Evolutionary conservation across 2,329 filamentous ascomycete genomes (phyloP), one percentile per base, ranked within the genome.

Genomic region (Mollisia scopiformis): DNA sequence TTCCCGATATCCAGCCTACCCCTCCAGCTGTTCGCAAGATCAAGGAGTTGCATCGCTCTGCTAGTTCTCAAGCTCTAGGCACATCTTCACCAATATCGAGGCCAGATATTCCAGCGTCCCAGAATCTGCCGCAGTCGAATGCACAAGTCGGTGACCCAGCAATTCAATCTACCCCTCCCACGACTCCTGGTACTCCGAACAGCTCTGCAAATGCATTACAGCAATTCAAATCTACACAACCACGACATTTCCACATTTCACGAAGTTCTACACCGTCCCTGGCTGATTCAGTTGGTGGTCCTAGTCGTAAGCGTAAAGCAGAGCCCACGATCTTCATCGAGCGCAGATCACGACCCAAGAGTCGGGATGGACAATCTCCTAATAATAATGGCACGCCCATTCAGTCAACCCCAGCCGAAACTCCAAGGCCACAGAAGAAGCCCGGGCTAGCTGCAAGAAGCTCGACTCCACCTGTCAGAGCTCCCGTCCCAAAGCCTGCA

Each of bases 181-280:
- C 55, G n/a, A 37, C 8, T 23, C 25, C 27, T 16, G 35, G 49
- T 33, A 16, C n/a, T 1, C 19, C 28, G 16, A 51, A 7, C 33
- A 33, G 49, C 25, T 35, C 50, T 21, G 41, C 28, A 19, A 57
- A 41, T 33, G 6, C 23, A 23, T 30, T 57, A 19, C 37, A 52
- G 30, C 25, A 16, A 49, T 13, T 47, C 58, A 39, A 16, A 37
- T 25, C 53, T 37, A 7, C 57, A 33, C 63, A 81, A 65, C 80
- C 78, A 13, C 80, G 84, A 58, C 78, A 81, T 43, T 87, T 86
- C 62, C 84, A 85, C 67, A 80, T 87, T 62, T 85, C 83, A 16
- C 77, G 79, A 59, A 77, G 75, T 54, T 76, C 79, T n/a, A 63
- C 61, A 8, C 46, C 55, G n/a, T 52, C 61, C 4, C 46, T 21